phyloP scores from a whole-genome alignment of 73 alveolate species.

The Paramecium primaurelia region DNA sequence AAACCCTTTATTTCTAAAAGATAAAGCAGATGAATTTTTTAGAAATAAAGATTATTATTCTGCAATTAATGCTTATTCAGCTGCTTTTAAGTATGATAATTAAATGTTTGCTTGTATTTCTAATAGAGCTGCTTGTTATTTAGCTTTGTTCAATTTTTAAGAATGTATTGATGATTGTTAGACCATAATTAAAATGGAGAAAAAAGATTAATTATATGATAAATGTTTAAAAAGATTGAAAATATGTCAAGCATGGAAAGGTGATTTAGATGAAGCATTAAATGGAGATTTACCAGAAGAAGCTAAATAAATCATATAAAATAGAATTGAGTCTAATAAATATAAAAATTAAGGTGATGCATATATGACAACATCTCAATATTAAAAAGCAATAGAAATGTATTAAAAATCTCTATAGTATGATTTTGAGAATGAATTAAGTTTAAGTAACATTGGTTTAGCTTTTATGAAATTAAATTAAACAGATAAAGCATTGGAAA shows the following conservation, averaged over 20 bases:
- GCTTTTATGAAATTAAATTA: not conserved
- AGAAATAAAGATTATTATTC: slow-evolving; percentile 53
- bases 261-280: slow-evolving; percentile 35
- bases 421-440: slow-evolving; percentile 23
- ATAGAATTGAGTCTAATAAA: slow-evolving; percentile 8
- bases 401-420: not conserved
- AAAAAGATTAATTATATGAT: slow-evolving; percentile 14
- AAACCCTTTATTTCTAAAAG: slow-evolving; percentile 55
- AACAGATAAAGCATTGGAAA: not conserved
- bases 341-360: slow-evolving; percentile 44
- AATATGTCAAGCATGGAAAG: slow-evolving; percentile 5
- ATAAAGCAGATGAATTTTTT: slow-evolving; percentile 50
- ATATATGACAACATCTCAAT: not conserved
- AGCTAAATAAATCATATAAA: not conserved
- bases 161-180: slow-evolving; percentile 54
- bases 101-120: slow-evolving; percentile 26
- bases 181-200: not conserved
- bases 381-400: slow-evolving; percentile 11
- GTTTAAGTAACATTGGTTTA: slow-evolving; percentile 40
- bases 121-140: slow-evolving; percentile 55
- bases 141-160: slow-evolving; percentile 36
- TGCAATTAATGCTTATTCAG: slow-evolving; percentile 50
- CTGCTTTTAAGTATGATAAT: slow-evolving; percentile 44
- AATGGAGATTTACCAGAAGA: not conserved
- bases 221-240: not conserved